Percentiles rank a stretch among this genome's conserved stretches.
These are phyloP conservation scores for Tarenaya hassleriana DNA, from an alignment of 345 rosid species.

Conservation along the genomic window DNA sequence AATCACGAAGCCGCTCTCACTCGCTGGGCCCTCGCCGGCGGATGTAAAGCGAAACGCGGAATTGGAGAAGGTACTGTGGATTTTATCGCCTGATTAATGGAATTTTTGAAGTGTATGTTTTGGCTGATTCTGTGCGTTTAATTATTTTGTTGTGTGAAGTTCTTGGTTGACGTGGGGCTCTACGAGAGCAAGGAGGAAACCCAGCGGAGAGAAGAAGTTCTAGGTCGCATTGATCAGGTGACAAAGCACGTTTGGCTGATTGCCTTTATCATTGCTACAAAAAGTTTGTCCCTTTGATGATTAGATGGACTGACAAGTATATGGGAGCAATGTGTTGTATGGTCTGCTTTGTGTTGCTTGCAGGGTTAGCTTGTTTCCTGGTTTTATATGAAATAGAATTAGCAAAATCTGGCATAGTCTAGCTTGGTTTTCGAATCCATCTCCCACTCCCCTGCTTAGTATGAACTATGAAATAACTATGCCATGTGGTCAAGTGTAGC, in stretches of 20 bases:
- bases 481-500: too few species aligned
- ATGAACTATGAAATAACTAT: too few species aligned
- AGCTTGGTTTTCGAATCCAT: too few species aligned
- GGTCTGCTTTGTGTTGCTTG: neutral
- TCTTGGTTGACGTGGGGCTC: constrained; percentile 53
- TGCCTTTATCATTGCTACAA: neutral
- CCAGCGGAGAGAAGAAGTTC: constrained; percentile 55
- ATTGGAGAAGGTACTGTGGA: constrained; percentile 49
- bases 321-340: neutral
- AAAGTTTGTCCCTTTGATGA: neutral
- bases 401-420: too few species aligned
- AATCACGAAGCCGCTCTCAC: constrained; percentile 71
- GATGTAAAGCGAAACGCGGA: constrained; percentile 56
- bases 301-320: neutral
- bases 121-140: neutral
- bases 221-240: constrained; percentile 57
- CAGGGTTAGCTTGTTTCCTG: neutral
- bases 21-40: constrained; percentile 55
- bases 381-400: constrained; percentile 1
- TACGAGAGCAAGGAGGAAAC: constrained; percentile 78
- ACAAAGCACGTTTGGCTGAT: neutral
- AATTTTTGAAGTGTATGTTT: neutral
- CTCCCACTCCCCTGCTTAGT: too few species aligned
- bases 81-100: neutral
- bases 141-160: constrained; percentile 28